Evolutionary conservation across 164 flowering plant species (phyloP).

Genomic region (Aristolochia contorta): DNA sequence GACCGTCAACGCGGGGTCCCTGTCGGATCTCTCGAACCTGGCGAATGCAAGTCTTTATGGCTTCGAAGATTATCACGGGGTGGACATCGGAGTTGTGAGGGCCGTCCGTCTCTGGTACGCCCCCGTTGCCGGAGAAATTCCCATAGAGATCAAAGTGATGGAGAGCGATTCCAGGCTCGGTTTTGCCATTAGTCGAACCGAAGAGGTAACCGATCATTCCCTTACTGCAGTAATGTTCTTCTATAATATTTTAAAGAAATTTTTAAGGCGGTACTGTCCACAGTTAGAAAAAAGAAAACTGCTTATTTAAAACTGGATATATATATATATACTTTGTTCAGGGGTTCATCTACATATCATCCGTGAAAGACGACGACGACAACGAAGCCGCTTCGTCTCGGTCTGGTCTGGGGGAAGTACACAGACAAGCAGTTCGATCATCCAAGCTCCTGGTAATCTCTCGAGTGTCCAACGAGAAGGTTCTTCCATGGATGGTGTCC

Average conservation of each 20-base stretch:
- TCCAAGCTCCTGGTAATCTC: constrained; percentile 58
- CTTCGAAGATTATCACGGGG: constrained; percentile 96
- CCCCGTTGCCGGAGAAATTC: constrained; percentile 59
- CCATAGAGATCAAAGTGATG: constrained; percentile 53
- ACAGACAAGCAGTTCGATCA: constrained; percentile 53
- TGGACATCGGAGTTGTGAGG: constrained; percentile 90
- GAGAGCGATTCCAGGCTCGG: constrained; percentile 80
- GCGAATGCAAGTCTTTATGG: constrained; percentile 83
- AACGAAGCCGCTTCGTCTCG: constrained; percentile 41
- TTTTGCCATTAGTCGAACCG: constrained; percentile 86
- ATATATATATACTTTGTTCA: constrained; percentile 13
- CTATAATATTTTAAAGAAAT: background rate
- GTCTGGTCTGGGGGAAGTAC: constrained; percentile 62
- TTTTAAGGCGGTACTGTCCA: background rate
- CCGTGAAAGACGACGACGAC: constrained; percentile 55
- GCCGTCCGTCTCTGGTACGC: constrained; percentile 94
- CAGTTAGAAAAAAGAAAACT: background rate
- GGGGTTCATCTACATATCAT: constrained; percentile 88
- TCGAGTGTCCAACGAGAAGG: constrained; percentile 68
- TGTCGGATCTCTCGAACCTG: constrained; percentile 69
- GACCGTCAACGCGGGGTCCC: constrained; percentile 70
- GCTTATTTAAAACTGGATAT: too few relatives aligned
- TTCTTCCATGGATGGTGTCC: constrained; percentile 96
- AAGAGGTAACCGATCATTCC: too few relatives aligned
- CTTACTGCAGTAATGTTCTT: too few relatives aligned